Evolutionary conservation across 2,329 filamentous ascomycete genomes (phyloP).

Genomic region (Neofusicoccum ribis): DNA sequence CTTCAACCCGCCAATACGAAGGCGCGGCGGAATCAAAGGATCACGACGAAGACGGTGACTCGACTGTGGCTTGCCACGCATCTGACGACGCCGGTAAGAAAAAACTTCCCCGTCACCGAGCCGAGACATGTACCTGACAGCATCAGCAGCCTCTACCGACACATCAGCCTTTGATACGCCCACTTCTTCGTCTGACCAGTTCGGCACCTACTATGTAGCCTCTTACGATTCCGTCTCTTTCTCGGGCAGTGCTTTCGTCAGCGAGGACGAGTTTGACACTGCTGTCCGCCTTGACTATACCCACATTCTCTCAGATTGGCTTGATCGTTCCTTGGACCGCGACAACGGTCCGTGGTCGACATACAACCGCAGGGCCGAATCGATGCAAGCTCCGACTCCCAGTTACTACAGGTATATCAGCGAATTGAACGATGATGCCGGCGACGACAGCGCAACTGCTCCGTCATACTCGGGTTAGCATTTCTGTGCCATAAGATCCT

Average conservation of each 20-base stretch:
- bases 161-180: not conserved
- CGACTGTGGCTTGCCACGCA: not conserved
- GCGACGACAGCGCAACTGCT: not conserved
- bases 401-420: too few relatives aligned
- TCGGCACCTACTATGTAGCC: not conserved
- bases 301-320: not conserved
- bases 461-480: not conserved
- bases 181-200: not conserved
- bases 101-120: not conserved
- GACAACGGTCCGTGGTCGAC: not conserved
- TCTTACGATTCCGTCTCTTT: not conserved
- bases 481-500: not conserved
- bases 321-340: not conserved
- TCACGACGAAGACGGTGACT: not conserved
- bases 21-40: not conserved
- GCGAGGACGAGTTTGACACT: not conserved
- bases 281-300: too few relatives aligned
- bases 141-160: not conserved
- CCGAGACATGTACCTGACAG: not conserved
- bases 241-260: not conserved
- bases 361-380: not conserved
- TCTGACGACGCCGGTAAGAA: slow-evolving; percentile 2
- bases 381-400: not conserved
- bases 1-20: not conserved
- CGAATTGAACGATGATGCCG: not conserved